These are phyloP conservation scores for Hypoxylon rubiginosum DNA, from an alignment of 2,329 filamentous ascomycete genomes.

Conservation along the genomic window DNA sequence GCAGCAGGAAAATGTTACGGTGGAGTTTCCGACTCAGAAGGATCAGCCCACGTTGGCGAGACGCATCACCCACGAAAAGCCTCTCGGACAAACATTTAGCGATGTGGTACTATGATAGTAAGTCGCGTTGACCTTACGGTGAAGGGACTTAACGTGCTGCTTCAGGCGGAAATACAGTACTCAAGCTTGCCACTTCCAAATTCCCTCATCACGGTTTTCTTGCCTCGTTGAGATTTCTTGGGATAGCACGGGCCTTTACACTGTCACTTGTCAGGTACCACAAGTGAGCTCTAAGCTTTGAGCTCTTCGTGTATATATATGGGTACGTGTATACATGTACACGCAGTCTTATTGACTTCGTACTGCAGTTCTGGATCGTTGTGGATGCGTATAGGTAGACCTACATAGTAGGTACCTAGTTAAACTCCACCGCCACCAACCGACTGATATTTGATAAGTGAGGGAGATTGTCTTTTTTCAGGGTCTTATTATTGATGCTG, in stretches of 20 bases:
- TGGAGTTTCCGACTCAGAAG: conserved; percentile 26
- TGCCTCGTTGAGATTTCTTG: conserved; percentile 36
- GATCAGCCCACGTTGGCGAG: conserved; percentile 32
- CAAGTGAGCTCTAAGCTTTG: conserved; percentile 26
- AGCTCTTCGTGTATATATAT: conserved; percentile 15
- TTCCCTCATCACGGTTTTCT: conserved; percentile 35
- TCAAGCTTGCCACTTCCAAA: conserved; percentile 34
- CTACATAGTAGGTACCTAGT: too few species aligned
- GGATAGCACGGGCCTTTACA: conserved; percentile 38
- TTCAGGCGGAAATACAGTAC: conserved; percentile 23
- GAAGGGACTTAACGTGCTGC: conserved; percentile 10
- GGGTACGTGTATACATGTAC: not conserved
- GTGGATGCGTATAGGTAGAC: conserved; percentile 3
- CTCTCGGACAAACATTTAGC: conserved; percentile 30
- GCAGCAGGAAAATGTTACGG: conserved; percentile 28
- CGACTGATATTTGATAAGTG: not conserved
- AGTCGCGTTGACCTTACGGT: not conserved
- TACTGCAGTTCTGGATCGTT: conserved; percentile 32
- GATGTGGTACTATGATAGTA: conserved; percentile 15
- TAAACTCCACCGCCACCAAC: conserved; percentile 18
- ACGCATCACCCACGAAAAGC: conserved; percentile 13
- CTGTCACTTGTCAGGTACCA: conserved; percentile 40
- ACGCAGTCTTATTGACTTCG: conserved; percentile 7
- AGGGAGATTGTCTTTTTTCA: conserved; percentile 1
- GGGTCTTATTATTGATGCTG: conserved; percentile 21